phyloP scores from a whole-genome alignment of 164 flowering plant genomes.

The Macadamia integrifolia region DNA sequence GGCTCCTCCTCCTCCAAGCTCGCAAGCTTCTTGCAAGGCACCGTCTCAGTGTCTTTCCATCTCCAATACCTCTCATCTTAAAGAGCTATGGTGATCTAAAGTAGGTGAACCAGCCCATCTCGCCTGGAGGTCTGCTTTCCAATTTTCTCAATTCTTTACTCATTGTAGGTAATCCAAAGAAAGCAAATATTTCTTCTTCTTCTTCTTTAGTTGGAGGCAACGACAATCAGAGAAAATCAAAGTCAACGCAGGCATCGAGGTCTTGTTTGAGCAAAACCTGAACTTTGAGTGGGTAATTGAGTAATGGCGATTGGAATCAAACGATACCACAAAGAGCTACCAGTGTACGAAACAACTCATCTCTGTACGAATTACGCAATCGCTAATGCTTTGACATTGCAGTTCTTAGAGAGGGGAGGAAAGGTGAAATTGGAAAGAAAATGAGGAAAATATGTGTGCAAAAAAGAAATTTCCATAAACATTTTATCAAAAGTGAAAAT shows the following conservation, averaged over 20 bases:
- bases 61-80: conserved; percentile 7
- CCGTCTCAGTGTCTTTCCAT: too few relatives aligned
- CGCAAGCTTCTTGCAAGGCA: too few relatives aligned
- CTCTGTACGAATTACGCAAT: conserved; percentile 63
- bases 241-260: conserved; percentile 37
- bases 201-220: neutral
- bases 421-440: neutral
- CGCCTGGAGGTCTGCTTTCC: conserved; percentile 76
- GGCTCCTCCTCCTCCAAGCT: too few relatives aligned
- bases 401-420: conserved; percentile 12
- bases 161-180: conserved; percentile 40
- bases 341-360: conserved; percentile 88
- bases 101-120: conserved; percentile 79
- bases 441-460: neutral
- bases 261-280: conserved; percentile 84
- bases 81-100: conserved; percentile 78
- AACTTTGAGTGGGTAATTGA: conserved; percentile 35
- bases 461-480: too few relatives aligned
- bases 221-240: conserved; percentile 20
- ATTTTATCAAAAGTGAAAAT: too few relatives aligned
- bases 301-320: conserved; percentile 52
- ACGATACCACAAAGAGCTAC: conserved; percentile 70
- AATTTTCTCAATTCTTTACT: conserved; percentile 76
- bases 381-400: conserved; percentile 56
- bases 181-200: conserved; percentile 28